A percentile compares a stretch with the other conserved stretches of the same genome.
phyloP scores from a whole-genome alignment of 495 filamentous ascomycete genomes.

The Neurospora sp. region DNA sequence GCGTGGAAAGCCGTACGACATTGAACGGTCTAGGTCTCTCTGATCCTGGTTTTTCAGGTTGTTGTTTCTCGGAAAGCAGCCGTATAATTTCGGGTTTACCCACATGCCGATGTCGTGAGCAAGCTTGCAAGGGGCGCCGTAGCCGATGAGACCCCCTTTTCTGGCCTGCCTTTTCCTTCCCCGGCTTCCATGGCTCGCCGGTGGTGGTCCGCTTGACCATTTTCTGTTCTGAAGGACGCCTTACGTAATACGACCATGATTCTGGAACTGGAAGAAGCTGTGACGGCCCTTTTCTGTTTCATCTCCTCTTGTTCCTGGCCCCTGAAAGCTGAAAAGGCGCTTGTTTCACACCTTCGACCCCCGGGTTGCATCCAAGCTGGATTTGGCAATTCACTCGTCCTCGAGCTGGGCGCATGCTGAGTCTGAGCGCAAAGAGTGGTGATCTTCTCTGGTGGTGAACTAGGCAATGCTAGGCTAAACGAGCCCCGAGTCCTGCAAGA shows the following conservation, averaged over 20 bases:
- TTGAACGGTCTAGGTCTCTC: background rate
- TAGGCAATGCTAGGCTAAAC: background rate
- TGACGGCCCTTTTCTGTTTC: background rate
- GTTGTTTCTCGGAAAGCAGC: background rate
- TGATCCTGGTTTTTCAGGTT: background rate
- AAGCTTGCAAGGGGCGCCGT: background rate
- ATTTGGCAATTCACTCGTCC: background rate
- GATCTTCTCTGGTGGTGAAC: background rate
- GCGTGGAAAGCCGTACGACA: background rate
- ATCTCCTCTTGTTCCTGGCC: background rate
- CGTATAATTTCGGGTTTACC: background rate
- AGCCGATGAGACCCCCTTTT: background rate
- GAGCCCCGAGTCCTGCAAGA: background rate
- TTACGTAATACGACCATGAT: background rate
- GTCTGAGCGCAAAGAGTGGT: background rate
- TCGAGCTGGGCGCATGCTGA: background rate
- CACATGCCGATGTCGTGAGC: background rate
- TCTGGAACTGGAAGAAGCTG: background rate
- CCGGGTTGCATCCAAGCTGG: background rate
- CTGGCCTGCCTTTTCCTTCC: background rate
- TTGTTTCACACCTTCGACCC: background rate
- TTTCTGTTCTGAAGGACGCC: background rate
- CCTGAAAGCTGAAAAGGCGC: background rate
- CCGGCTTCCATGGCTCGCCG: background rate
- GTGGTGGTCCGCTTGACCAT: background rate